phyloP scores from a whole-genome alignment of 2,329 filamentous ascomycete species.

The Gliomastix tumulicola region DNA sequence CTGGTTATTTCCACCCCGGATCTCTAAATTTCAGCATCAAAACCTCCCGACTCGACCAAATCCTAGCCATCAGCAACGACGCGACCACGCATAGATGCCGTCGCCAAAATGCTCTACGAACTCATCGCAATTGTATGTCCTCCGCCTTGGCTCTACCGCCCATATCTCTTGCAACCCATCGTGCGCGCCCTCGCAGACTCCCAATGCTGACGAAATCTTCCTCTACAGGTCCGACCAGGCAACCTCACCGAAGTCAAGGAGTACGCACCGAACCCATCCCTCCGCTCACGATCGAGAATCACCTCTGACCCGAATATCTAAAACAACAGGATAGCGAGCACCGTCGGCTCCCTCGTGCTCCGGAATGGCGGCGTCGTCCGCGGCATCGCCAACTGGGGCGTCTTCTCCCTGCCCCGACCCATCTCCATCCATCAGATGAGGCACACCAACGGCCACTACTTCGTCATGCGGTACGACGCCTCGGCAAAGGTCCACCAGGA shows the following conservation, averaged over 20 bases:
- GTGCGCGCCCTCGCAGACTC: background rate
- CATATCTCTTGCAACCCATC: no score
- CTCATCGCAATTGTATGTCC: slow-evolving; percentile 85
- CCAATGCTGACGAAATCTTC: background rate
- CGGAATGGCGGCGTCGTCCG: slow-evolving; percentile 81
- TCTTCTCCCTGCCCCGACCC: slow-evolving; percentile 77
- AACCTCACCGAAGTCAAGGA: slow-evolving; percentile 90
- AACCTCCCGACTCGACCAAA: no score
- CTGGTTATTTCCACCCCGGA: no score
- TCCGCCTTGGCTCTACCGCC: no score
- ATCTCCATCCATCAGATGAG: slow-evolving; percentile 74
- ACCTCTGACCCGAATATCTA: slow-evolving; percentile 2
- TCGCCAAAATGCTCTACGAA: slow-evolving; percentile 82
- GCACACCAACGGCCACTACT: slow-evolving; percentile 87
- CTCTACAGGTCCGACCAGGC: slow-evolving; percentile 78
- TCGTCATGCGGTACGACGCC: slow-evolving; percentile 93
- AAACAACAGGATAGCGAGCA: slow-evolving; percentile 69
- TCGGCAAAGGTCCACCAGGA: slow-evolving; percentile 65
- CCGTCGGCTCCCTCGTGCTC: slow-evolving; percentile 77
- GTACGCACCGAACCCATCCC: slow-evolving; percentile 45
- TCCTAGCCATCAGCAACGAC: no score
- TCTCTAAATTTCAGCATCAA: no score
- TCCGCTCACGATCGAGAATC: background rate
- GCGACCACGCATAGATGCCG: slow-evolving; percentile 14
- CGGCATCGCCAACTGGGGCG: slow-evolving; percentile 91